Conservation (phyloP, 345 rosid species). For the Dovyalis caffra region DNA sequence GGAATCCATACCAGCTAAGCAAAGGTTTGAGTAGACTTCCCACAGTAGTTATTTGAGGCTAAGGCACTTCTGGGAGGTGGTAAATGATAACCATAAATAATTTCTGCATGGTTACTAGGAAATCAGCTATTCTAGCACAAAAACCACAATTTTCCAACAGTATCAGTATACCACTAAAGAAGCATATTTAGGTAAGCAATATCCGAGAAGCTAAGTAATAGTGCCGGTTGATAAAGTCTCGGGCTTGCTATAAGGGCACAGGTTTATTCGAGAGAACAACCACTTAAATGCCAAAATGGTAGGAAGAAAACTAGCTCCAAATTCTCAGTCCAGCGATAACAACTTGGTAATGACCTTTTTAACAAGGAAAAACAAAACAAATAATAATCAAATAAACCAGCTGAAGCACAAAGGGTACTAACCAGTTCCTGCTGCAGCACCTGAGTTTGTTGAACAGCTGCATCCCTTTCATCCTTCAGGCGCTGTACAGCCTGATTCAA, state of each 20-base stretch:
- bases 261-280: too few relatives aligned
- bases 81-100: too few relatives aligned
- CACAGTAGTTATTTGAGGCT: neutral
- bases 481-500: constrained; percentile 56
- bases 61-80: neutral
- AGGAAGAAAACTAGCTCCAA: neutral
- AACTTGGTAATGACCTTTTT: neutral
- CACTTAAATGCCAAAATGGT: neutral
- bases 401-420: constrained; percentile 4
- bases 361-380: neutral
- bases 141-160: neutral
- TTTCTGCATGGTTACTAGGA: neutral
- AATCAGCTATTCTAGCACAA: neutral
- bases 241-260: neutral
- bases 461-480: constrained; percentile 80
- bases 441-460: constrained; percentile 65
- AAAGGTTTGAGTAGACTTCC: neutral
- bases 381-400: neutral
- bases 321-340: neutral
- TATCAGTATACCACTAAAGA: neutral
- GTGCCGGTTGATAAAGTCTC: neutral
- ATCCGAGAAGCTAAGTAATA: neutral
- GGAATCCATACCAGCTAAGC: neutral
- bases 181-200: neutral
- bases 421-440: constrained; percentile 89